These are phyloP conservation scores for Fermentozyma sake DNA, from an alignment of 1,139 yeast genomes.

Conservation along the genomic window DNA sequence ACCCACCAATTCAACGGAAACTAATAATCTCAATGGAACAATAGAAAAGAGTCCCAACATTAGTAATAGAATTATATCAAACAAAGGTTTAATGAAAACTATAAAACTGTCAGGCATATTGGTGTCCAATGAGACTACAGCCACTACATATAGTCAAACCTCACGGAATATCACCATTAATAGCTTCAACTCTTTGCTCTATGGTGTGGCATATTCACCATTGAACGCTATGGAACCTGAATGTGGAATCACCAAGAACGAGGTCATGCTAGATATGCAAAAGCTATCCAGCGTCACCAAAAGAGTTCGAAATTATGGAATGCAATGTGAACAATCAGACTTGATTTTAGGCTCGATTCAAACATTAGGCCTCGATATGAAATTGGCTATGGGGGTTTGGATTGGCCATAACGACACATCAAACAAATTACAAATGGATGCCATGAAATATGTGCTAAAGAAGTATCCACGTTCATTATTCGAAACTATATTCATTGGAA, in stretches of 20 bases:
- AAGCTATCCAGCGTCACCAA: constrained; percentile 54
- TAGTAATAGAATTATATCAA: no score
- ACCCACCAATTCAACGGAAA: no score
- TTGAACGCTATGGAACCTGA: constrained; percentile 43
- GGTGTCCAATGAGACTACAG: no score
- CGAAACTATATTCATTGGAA: constrained; percentile 55
- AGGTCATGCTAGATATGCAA: constrained; percentile 52
- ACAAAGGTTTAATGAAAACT: no score
- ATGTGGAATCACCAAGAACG: constrained; percentile 48
- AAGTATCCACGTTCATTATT: constrained; percentile 45
- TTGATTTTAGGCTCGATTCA: constrained; percentile 50
- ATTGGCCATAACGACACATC: constrained; percentile 41
- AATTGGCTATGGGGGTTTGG: constrained; percentile 64
- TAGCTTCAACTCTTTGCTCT: no score
- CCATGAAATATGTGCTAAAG: constrained; percentile 38
- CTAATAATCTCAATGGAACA: no score
- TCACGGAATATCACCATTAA: no score
- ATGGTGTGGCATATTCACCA: constrained; percentile 63
- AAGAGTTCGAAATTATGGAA: constrained; percentile 55
- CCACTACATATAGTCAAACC: background rate
- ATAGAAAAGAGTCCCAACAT: background rate
- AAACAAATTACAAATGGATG: constrained; percentile 39
- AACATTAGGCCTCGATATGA: constrained; percentile 47
- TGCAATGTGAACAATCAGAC: constrained; percentile 58
- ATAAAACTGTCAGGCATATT: no score